Conservation (phyloP, 2,329 filamentous ascomycete genomes). For the Iodosphaeria phyllophila region DNA sequence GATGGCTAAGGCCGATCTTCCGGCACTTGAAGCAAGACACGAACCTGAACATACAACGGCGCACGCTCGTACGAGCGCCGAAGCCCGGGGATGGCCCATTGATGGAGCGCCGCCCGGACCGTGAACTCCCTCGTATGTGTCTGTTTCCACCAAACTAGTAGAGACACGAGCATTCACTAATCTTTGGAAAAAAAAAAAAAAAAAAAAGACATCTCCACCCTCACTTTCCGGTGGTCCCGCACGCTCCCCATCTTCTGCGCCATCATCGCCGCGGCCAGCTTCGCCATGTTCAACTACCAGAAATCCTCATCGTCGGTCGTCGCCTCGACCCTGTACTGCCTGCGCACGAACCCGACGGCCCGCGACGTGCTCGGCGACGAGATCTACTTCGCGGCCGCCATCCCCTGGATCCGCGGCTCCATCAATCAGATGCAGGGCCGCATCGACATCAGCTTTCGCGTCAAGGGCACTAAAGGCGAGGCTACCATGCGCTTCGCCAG, state of each 20-base stretch:
- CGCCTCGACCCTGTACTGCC: slow-evolving; percentile 75
- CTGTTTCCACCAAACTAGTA: slow-evolving; percentile 1
- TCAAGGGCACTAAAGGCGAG: slow-evolving; percentile 55
- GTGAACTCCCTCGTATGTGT: slow-evolving; percentile 41
- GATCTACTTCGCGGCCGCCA: slow-evolving; percentile 61
- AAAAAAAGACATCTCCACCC: slow-evolving; percentile 22
- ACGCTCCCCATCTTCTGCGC: slow-evolving; percentile 67
- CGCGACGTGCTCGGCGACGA: slow-evolving; percentile 70
- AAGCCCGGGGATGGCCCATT: slow-evolving; percentile 41
- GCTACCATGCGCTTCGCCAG: slow-evolving; percentile 71
- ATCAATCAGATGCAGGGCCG: slow-evolving; percentile 87
- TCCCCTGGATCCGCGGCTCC: slow-evolving; percentile 70
- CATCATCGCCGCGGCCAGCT: slow-evolving; percentile 49
- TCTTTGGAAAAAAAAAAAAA: background rate
- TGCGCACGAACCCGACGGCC: slow-evolving; percentile 62
- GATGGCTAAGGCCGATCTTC: too few relatives aligned
- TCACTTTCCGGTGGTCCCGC: slow-evolving; percentile 44
- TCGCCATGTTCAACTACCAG: slow-evolving; percentile 99
- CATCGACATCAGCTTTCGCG: slow-evolving; percentile 74
- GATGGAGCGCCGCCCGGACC: slow-evolving; percentile 44
- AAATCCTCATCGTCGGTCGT: slow-evolving; percentile 77
- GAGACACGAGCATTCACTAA: background rate
- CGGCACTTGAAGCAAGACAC: background rate
- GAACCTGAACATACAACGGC: slow-evolving; percentile 11
- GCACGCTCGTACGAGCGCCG: slow-evolving; percentile 34